Evolutionary conservation across 371 early-diverging fungal species (phyloP), one percentile per base, ranked within the genome.

Genomic region (Umbelopsis sp.): DNA sequence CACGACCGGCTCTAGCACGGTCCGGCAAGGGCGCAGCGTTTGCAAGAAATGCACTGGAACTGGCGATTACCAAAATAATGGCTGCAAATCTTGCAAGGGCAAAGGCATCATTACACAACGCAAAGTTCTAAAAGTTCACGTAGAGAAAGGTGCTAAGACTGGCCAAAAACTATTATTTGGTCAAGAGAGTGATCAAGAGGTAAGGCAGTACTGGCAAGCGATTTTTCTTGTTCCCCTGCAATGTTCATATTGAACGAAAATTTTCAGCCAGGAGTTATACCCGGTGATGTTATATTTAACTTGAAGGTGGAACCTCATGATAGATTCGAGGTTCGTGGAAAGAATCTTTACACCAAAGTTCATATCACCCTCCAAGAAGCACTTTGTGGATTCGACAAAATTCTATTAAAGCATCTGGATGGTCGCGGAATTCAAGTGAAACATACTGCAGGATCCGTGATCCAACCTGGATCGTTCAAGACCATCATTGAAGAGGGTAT

Each of bases 91-190:
- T 65, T 99, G 99, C 83, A 85, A 84, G 50, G 98, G 94, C 44
- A 90, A 91, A 74, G 96, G 96, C 86, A 84, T 93, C 18, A 72
- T 76, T n/a, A 67, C 69, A 24, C 88, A 89, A 66, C 93, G 91
- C 79, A 96, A 96, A 83, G 88, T 95, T 63, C 87, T 98, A 24
- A 88, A 89, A 77, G 93, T 99, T 52, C 69, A 70, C 74, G 87
- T 99, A 66, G 96, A 94, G 77, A 93, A 95, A 62, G 99, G 99
- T 68, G 96, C 97, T 95, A 93, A 91, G 84, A 90, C 92, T 69
- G 98, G 98, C 50, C 96, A 96, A 71, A 92, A 94, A 83, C 89
- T 98, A 76, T 92, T 88, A 52, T 98, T 96, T 80, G 74, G 76
- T 32, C 93, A 92, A 74, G 96, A 97, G 84, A 96, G 96, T 50